These are phyloP conservation scores for Mucor indicus DNA, from an alignment of 371 early-diverging fungal species.

Conservation along the genomic window DNA sequence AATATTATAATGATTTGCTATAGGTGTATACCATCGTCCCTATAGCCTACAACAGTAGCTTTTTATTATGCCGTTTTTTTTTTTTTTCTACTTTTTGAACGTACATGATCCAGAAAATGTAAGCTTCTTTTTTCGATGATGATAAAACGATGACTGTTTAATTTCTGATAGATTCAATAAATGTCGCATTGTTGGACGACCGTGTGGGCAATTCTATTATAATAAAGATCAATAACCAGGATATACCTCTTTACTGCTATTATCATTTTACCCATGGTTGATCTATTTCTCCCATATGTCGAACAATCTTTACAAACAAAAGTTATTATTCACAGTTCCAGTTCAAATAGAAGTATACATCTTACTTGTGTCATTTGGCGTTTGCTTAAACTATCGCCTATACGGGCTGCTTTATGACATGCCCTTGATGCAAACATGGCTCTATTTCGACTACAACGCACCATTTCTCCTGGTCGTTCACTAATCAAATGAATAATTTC, in stretches of 20 bases:
- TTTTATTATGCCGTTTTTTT: background rate
- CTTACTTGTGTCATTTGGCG: constrained; percentile 65
- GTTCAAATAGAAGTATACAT: background rate
- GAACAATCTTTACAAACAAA: constrained; percentile 52
- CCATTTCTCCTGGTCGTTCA: constrained; percentile 50
- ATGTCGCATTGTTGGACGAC: constrained; percentile 95
- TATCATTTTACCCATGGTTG: constrained; percentile 78
- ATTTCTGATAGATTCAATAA: constrained; percentile 45
- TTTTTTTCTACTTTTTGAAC: no score
- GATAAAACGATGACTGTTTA: constrained; percentile 6
- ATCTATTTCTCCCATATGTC: constrained; percentile 76
- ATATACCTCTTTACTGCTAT: background rate
- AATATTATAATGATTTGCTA: no score
- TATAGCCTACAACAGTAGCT: background rate
- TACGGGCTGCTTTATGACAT: constrained; percentile 75
- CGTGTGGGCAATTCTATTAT: constrained; percentile 95
- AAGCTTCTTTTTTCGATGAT: constrained; percentile 5
- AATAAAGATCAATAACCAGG: background rate
- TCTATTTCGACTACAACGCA: constrained; percentile 62
- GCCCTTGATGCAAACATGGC: constrained; percentile 77
- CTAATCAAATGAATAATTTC: constrained; percentile 61
- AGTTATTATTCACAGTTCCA: background rate
- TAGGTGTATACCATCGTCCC: no score
- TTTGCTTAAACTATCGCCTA: constrained; percentile 72
- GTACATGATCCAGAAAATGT: no score